A percentile compares a stretch with the other conserved stretches of the same genome.
Conservation (phyloP, 2,329 filamentous ascomycete genomes). For the Lasiodiplodia hormozganensis region DNA sequence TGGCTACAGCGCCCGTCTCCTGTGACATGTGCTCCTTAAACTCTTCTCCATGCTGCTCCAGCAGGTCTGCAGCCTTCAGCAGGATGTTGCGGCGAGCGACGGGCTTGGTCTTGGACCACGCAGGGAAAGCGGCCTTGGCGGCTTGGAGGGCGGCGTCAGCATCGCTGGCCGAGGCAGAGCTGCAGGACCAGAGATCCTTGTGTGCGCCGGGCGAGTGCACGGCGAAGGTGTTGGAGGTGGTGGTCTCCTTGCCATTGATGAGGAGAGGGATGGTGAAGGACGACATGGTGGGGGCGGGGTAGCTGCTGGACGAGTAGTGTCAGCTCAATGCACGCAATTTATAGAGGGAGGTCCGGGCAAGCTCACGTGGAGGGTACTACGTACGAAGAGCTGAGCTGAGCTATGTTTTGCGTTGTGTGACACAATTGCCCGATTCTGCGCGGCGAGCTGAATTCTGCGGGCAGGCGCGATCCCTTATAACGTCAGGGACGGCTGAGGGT, state of each 20-base stretch:
- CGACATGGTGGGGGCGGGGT: slow-evolving; percentile 18
- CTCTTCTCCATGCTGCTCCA: slow-evolving; percentile 67
- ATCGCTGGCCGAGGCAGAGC: slow-evolving; percentile 63
- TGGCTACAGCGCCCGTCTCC: slow-evolving; percentile 61
- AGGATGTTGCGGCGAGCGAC: slow-evolving; percentile 71
- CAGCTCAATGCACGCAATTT: background rate
- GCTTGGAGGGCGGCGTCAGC: slow-evolving; percentile 63
- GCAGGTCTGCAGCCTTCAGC: slow-evolving; percentile 70
- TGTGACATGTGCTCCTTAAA: slow-evolving; percentile 65
- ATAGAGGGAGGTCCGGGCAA: background rate
- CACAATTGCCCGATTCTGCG: background rate
- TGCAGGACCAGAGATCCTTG: slow-evolving; percentile 62
- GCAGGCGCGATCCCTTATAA: background rate
- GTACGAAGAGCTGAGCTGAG: background rate
- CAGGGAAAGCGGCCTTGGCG: slow-evolving; percentile 71
- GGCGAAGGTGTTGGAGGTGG: slow-evolving; percentile 58
- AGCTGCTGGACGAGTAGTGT: background rate
- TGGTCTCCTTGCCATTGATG: slow-evolving; percentile 58
- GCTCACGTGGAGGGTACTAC: background rate
- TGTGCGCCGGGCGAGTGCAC: slow-evolving; percentile 64
- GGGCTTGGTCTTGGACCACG: slow-evolving; percentile 71
- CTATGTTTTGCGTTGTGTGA: background rate
- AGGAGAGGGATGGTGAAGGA: slow-evolving; percentile 52
- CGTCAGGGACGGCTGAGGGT: background rate
- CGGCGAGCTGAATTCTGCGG: background rate